These are phyloP conservation scores for Pseudoscleropodium purum DNA, from an alignment of 225 moss, liverwort and hornwort genomes.

Conservation along the genomic window DNA sequence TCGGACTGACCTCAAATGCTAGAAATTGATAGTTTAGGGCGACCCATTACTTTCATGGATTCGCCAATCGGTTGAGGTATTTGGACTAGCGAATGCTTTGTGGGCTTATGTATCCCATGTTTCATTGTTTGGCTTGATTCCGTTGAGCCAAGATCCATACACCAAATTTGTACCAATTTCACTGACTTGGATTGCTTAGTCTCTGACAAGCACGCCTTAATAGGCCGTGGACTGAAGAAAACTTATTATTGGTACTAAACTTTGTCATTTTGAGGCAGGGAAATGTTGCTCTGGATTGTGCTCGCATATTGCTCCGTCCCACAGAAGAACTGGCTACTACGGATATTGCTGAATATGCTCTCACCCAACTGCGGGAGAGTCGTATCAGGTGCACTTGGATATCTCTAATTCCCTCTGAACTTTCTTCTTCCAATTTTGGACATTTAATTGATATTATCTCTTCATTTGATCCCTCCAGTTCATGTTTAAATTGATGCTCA, in stretches of 20 bases:
- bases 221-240: neutral
- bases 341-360: constrained; percentile 83
- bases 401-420: neutral
- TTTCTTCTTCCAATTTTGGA: neutral
- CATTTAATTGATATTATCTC: neutral
- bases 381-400: constrained; percentile 54
- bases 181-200: neutral
- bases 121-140: neutral
- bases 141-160: neutral
- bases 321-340: constrained; percentile 58
- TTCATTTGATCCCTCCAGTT: neutral
- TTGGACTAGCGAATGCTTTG: neutral
- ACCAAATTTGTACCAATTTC: neutral
- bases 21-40: neutral
- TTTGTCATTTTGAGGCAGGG: constrained; percentile 38
- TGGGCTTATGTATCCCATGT: neutral
- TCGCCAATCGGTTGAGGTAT: neutral
- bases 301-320: constrained; percentile 76
- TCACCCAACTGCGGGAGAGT: constrained; percentile 61
- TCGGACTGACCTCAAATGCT: neutral
- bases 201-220: neutral
- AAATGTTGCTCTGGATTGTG: constrained; percentile 91
- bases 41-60: neutral
- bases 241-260: neutral
- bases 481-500: neutral